Evolutionary conservation across 2,329 filamentous ascomycete genomes (phyloP), one percentile per base, ranked within the genome.

Genomic region (Helotiales sp.): DNA sequence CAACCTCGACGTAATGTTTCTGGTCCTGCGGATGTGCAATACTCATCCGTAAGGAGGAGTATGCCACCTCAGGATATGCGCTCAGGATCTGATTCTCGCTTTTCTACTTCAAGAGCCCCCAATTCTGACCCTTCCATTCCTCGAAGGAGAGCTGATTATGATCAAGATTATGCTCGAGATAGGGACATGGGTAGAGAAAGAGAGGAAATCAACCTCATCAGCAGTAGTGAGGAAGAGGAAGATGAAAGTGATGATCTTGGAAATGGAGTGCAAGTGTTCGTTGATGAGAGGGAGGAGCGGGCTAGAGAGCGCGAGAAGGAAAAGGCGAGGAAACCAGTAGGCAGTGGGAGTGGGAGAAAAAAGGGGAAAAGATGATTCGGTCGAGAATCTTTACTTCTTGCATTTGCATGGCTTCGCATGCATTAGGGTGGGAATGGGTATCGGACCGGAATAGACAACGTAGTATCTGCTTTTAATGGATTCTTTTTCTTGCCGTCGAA

Each of bases 21-120:
- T 42, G 63, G 58, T 25, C 68, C 60, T 61, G 62, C 54, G 63
- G 73, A 75, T 42, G 63, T 76, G 30, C 58, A 67, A 2, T 77
- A 71, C 47, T 64, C 67, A 12, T 64, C 64, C 19, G 46, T 71
- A 40, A 60, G 55, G 38, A 64, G 68, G 5, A 66, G 40, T 54
- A 58, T 60, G 22, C 66, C 66, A 25, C 48, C 33, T 30, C 33
- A 25, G 42, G 24, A 51, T 13, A 44, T 40, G 29, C 6, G 19
- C 27, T 27, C 53, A 51, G 34, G 24, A 8, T 15, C 34, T 19
- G 33, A 17, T 29, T 42, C 19, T 31, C n/a, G 9, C 27, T 25
- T 15, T 15, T 6, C 40, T 17, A 12, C 19, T 15, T 25, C 10
- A 25, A 10, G 36, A n/a, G 27, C 30, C 19, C 29, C 61, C 13